phyloP scores from a whole-genome alignment of 176 grass and related monocot genomes.

The Chrysopogon serrulatus region DNA sequence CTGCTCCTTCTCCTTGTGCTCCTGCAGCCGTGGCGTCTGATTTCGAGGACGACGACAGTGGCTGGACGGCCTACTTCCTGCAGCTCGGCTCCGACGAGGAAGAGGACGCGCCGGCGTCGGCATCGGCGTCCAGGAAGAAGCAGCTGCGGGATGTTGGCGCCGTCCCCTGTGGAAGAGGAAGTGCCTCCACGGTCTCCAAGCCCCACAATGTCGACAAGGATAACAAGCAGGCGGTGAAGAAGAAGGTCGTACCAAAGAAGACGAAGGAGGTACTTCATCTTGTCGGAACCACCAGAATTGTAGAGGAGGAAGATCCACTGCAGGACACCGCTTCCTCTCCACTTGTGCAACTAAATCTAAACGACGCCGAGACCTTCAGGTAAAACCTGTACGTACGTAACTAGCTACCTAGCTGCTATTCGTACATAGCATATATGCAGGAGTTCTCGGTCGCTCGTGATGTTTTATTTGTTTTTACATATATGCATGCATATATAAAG shows the following conservation, averaged over 20 bases:
- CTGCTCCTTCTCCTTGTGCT: background rate
- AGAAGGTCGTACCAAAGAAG: background rate
- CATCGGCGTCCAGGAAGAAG: background rate
- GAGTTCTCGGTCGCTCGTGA: background rate
- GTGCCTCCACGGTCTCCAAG: slow-evolving; percentile 23
- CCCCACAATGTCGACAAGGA: background rate
- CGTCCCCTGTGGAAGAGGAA: background rate
- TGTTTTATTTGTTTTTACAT: background rate
- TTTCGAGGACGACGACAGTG: slow-evolving; percentile 48
- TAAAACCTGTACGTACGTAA: too few species aligned
- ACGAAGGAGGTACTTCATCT: slow-evolving; percentile 5
- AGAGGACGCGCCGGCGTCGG: background rate
- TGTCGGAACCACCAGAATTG: background rate
- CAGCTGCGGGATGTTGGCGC: background rate
- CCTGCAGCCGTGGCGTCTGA: background rate
- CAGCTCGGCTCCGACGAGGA: background rate
- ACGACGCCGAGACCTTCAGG: slow-evolving; percentile 12
- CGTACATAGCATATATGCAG: background rate
- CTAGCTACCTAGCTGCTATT: background rate
- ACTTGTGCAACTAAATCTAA: background rate
- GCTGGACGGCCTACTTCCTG: slow-evolving; percentile 66
- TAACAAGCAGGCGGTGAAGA: background rate
- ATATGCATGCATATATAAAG: too few species aligned
- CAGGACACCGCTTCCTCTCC: slow-evolving; percentile 75
- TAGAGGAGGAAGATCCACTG: slow-evolving; percentile 47